Evolutionary conservation across 306 rosid genomes (phyloP), one percentile per base, ranked within the genome.

Genomic region (Trifolium fragiferum): DNA sequence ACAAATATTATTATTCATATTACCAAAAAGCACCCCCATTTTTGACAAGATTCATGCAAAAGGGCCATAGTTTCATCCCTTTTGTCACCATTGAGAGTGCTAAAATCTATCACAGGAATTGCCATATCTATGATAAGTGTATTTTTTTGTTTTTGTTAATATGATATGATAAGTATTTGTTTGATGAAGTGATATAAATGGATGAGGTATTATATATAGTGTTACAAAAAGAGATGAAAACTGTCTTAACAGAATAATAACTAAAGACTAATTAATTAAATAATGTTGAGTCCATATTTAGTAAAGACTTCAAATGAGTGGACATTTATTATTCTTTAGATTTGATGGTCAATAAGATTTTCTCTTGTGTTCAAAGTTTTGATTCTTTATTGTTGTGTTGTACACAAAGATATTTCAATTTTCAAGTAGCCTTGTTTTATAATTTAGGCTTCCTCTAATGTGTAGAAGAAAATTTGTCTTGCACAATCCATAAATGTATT

Each of bases 21-120:
- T 74, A 92, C 96, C 75, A 86, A 72, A 81, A 92, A 89, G 74
- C 80, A 89, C 1, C 97, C 97, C 93, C 96, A 88, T 73, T 86
- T 85, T 55, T 89, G 80, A 61, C 96, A 92, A 43, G 98, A 92
- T 68, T 92, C 84, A 78, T 92, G 89, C 57, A 92, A 69, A 38
- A 87, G 82, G 4, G 82, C 84, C 86, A 87, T 77, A 50, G 94
- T 81, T 75, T 86, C 82, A 72, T 80, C 80, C 79, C 86, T 89
- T 62, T 75, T 80, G 74, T 84, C 87, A 35, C 89, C 95, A 46
- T 71, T 78, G 80, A 92, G 84, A 79, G 88, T 77, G 74, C 78
- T 67, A 62, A 92, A 92, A 84, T 92, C 96, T 69, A 92, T 86
- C 70, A 85, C 78, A 32, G 98, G 98, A 38, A 92, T 65, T 68